phyloP scores from a whole-genome alignment of 768 basidiomycete species.

The Tylopilus rubrobrunneus region DNA sequence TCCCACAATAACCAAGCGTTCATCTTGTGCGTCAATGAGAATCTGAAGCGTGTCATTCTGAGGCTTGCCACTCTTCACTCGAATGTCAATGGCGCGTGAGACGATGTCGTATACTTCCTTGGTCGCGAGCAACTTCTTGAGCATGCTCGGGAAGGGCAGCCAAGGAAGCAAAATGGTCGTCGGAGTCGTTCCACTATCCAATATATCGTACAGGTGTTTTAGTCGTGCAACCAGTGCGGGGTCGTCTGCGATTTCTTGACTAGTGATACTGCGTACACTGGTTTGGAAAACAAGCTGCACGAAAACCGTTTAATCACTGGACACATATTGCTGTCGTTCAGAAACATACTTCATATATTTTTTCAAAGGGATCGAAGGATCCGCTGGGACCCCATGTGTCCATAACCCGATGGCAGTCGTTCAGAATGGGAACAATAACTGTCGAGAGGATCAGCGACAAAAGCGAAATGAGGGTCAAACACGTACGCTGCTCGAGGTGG shows the following conservation, averaged over 20 bases:
- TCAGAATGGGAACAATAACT: constrained; percentile 66
- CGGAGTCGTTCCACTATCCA: constrained; percentile 70
- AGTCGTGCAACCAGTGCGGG: constrained; percentile 56
- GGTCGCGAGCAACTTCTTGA: constrained; percentile 67
- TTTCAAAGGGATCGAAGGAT: constrained; percentile 67
- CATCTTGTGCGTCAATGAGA: constrained; percentile 68
- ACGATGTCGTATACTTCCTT: constrained; percentile 75
- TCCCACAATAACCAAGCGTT: constrained; percentile 64
- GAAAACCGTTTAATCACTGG: neutral
- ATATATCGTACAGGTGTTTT: constrained; percentile 59
- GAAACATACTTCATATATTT: constrained; percentile 56
- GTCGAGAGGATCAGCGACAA: constrained; percentile 11
- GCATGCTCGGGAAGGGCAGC: constrained; percentile 71
- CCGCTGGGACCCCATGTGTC: constrained; percentile 63
- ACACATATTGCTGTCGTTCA: neutral
- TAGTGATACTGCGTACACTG: constrained; percentile 64
- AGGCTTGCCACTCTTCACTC: constrained; percentile 53
- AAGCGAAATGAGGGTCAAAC: neutral
- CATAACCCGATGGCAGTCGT: constrained; percentile 60
- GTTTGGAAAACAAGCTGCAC: constrained; percentile 66
- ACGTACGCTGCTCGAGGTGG: constrained; percentile 52
- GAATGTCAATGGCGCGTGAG: constrained; percentile 49
- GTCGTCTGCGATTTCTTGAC: constrained; percentile 68
- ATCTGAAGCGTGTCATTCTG: constrained; percentile 70
- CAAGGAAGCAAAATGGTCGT: constrained; percentile 71